phyloP scores from a whole-genome alignment of 331 rosid genomes.

The Cydonia oblonga region DNA sequence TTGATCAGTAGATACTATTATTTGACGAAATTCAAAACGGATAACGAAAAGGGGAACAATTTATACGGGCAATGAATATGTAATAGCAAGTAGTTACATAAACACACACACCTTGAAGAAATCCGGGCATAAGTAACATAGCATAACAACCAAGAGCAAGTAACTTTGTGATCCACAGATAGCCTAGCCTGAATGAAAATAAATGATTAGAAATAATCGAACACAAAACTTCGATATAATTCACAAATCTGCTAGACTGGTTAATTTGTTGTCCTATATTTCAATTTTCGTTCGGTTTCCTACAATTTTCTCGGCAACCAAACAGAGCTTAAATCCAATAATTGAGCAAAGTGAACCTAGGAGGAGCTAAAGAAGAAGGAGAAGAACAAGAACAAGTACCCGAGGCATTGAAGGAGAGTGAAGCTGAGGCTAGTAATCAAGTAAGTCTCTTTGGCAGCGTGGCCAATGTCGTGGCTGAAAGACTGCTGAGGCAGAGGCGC shows the following conservation, averaged over 20 bases:
- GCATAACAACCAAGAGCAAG: constrained; percentile 71
- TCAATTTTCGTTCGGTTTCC: not conserved
- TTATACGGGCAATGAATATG: not conserved
- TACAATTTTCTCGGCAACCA: not conserved
- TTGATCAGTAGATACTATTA: not conserved
- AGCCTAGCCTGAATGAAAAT: constrained; percentile 76
- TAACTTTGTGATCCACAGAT: constrained; percentile 60
- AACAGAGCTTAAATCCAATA: not conserved
- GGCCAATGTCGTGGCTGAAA: constrained; percentile 32
- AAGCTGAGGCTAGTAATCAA: constrained; percentile 56
- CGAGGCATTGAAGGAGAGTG: constrained; percentile 79
- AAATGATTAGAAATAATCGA: constrained; percentile 19
- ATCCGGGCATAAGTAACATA: constrained; percentile 83
- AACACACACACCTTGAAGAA: constrained; percentile 58
- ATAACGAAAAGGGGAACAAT: not conserved
- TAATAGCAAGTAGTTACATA: not conserved
- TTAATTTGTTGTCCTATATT: not conserved
- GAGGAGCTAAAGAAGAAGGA: not conserved
- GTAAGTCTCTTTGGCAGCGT: constrained; percentile 74
- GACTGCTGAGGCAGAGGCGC: constrained; percentile 20
- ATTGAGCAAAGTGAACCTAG: not conserved
- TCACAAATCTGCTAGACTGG: not conserved
- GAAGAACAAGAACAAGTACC: constrained; percentile 26
- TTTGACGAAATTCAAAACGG: not conserved
- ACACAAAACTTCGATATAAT: not conserved